A percentile compares a stretch with the other conserved stretches of the same genome.
These are phyloP conservation scores for Colletotrichum sp. DNA, from an alignment of 2,329 filamentous ascomycete species.

Conservation along the genomic window DNA sequence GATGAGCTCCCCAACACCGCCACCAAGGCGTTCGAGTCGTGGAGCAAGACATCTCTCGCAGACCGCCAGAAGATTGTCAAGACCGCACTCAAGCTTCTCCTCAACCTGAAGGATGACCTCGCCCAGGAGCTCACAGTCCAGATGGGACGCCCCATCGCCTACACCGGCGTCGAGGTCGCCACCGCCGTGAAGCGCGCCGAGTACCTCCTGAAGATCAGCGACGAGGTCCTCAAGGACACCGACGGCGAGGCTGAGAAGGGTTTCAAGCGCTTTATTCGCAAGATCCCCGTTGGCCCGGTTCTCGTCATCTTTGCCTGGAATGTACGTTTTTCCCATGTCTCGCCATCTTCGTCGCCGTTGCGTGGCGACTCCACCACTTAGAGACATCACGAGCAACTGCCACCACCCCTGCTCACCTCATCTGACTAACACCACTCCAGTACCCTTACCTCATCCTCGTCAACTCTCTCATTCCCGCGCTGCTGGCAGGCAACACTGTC, in stretches of 20 bases:
- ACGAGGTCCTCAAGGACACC: slow-evolving; percentile 79
- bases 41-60: slow-evolving; percentile 74
- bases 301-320: slow-evolving; percentile 96
- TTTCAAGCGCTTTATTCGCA: slow-evolving; percentile 89
- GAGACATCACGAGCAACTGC: neutral
- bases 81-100: slow-evolving; percentile 76
- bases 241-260: slow-evolving; percentile 84
- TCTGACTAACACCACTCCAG: slow-evolving; percentile 47
- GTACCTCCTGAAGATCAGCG: slow-evolving; percentile 84
- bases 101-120: slow-evolving; percentile 77
- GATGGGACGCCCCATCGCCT: slow-evolving; percentile 93
- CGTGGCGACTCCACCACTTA: neutral
- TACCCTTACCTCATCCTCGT: slow-evolving; percentile 94
- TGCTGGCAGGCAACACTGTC: slow-evolving; percentile 87
- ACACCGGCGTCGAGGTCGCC: slow-evolving; percentile 80
- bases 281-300: slow-evolving; percentile 85
- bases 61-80: slow-evolving; percentile 82
- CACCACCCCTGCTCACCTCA: neutral
- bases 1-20: slow-evolving; percentile 74
- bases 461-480: slow-evolving; percentile 91
- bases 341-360: neutral
- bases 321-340: slow-evolving; percentile 56
- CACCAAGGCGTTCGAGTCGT: slow-evolving; percentile 77
- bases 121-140: slow-evolving; percentile 88
- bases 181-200: slow-evolving; percentile 87